A percentile compares a stretch with the other conserved stretches of the same genome.
phyloP scores from a whole-genome alignment of 805 yeast genomes.

The Candida yuanshanica region DNA sequence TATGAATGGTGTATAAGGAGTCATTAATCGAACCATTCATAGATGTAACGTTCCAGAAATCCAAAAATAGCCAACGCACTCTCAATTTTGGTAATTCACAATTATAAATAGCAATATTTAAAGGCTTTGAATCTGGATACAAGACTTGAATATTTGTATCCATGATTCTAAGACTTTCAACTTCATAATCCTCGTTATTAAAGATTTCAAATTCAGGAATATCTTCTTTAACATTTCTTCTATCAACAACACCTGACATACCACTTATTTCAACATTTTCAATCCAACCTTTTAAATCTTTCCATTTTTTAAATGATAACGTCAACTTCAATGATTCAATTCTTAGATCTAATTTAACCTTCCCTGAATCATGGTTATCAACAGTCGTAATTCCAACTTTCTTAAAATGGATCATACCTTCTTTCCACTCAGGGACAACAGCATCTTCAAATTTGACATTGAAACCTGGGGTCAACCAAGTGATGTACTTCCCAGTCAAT shows the following conservation, averaged over 20 bases:
- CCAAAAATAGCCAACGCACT: slow-evolving; percentile 52
- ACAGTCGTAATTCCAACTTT: slow-evolving; percentile 61
- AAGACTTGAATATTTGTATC: slow-evolving; percentile 43
- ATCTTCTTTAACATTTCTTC: slow-evolving; percentile 32
- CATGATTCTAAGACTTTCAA: slow-evolving; percentile 39
- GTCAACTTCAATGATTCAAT: slow-evolving; percentile 78
- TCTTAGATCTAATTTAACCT: slow-evolving; percentile 71
- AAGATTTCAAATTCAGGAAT: slow-evolving; percentile 26
- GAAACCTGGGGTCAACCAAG: slow-evolving; percentile 65
- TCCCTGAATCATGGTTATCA: slow-evolving; percentile 73
- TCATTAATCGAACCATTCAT: slow-evolving; percentile 72
- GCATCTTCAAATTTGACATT: slow-evolving; percentile 84
- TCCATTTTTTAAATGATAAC: slow-evolving; percentile 78
- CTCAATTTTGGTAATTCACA: slow-evolving; percentile 60
- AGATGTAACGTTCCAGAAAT: slow-evolving; percentile 63
- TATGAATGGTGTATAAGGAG: slow-evolving; percentile 71
- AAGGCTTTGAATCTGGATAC: slow-evolving; percentile 14
- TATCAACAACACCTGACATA: slow-evolving; percentile 75
- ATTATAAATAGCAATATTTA: slow-evolving; percentile 53
- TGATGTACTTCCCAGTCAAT: slow-evolving; percentile 69
- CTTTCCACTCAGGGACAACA: slow-evolving; percentile 87
- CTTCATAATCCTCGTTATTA: slow-evolving; percentile 32
- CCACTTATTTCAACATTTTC: slow-evolving; percentile 77
- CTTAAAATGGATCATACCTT: slow-evolving; percentile 73
- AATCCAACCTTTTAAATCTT: slow-evolving; percentile 78